phyloP scores from a whole-genome alignment of 1,284 basidiomycete species.

The Apiotrichum akiyoshidainum region DNA sequence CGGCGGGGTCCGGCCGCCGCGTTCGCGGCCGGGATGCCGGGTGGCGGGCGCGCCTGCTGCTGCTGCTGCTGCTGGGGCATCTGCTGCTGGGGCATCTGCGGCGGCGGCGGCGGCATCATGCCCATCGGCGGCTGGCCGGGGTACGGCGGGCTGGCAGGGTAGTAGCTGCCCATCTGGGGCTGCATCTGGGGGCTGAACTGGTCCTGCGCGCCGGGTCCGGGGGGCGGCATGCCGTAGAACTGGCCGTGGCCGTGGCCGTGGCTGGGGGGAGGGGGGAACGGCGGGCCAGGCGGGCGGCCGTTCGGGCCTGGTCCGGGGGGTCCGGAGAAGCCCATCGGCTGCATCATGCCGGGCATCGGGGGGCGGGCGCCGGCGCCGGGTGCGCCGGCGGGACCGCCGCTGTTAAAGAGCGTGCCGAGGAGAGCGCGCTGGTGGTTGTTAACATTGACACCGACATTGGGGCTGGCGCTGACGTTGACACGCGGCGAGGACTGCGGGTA shows the following conservation, averaged over 20 bases:
- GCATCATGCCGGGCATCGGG: not conserved
- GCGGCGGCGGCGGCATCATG: not conserved
- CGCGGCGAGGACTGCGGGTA: not conserved
- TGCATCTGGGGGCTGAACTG: not conserved
- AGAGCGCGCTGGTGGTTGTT: conserved; percentile 17
- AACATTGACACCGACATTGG: not conserved
- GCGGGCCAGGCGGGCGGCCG: no score
- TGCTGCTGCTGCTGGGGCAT: no score
- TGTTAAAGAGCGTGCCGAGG: conserved; percentile 16
- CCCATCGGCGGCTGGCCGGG: not conserved
- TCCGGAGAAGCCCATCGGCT: not conserved
- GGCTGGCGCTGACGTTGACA: not conserved
- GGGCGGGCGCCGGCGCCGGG: not conserved
- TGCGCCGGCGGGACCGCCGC: no score
- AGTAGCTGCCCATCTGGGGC: no score
- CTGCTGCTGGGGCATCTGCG: not conserved
- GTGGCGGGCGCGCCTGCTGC: no score
- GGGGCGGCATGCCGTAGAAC: no score
- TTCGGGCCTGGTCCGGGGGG: not conserved
- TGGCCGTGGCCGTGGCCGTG: not conserved
- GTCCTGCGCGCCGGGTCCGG: no score
- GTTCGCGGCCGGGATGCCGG: no score
- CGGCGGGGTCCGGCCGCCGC: no score
- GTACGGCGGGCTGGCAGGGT: no score
- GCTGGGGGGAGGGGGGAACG: not conserved